A percentile compares a stretch with the other conserved stretches of the same genome.
phyloP scores from a whole-genome alignment of 768 basidiomycete species.

The Lactarius quietus region DNA sequence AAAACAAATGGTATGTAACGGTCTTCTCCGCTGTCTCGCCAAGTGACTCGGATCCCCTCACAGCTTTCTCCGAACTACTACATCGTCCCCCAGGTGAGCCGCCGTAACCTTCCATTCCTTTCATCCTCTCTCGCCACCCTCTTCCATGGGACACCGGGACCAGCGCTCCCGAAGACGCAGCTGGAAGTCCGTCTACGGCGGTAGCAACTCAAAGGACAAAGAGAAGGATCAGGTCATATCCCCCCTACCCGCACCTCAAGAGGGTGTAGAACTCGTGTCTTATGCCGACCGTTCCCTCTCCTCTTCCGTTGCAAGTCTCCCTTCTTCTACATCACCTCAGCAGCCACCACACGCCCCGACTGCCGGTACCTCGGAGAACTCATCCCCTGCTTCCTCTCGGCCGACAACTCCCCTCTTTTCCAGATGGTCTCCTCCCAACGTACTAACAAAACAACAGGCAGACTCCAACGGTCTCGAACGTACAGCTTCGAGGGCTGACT shows the following conservation, averaged over 20 bases:
- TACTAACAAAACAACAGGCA: conserved; percentile 42
- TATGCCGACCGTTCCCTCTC: conserved; percentile 29
- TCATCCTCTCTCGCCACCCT: conserved; percentile 2
- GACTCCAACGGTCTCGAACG: conserved; percentile 52
- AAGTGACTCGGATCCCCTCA: conserved; percentile 3
- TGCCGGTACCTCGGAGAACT: conserved; percentile 29
- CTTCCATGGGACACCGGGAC: conserved; percentile 27
- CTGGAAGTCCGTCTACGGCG: conserved; percentile 32
- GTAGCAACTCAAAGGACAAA: conserved; percentile 29
- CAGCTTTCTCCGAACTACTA: conserved; percentile 10
- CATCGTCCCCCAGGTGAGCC: conserved; percentile 17
- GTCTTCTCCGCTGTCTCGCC: conserved; percentile 6
- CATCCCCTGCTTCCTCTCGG: conserved; percentile 27
- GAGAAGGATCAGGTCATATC: conserved; percentile 18
- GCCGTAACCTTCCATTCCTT: conserved; percentile 8
- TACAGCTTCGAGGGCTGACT: conserved; percentile 31
- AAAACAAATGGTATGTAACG: conserved; percentile 4
- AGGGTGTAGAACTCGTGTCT: conserved; percentile 33
- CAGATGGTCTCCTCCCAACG: conserved; percentile 31
- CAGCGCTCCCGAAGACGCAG: conserved; percentile 28
- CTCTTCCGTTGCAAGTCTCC: conserved; percentile 25
- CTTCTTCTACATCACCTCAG: conserved; percentile 24
- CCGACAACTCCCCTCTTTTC: conserved; percentile 32
- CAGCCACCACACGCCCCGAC: conserved; percentile 21
- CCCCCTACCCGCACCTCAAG: conserved; percentile 31